Conservation (phyloP, 768 basidiomycete genomes). For the Trametes cinnabarina region DNA sequence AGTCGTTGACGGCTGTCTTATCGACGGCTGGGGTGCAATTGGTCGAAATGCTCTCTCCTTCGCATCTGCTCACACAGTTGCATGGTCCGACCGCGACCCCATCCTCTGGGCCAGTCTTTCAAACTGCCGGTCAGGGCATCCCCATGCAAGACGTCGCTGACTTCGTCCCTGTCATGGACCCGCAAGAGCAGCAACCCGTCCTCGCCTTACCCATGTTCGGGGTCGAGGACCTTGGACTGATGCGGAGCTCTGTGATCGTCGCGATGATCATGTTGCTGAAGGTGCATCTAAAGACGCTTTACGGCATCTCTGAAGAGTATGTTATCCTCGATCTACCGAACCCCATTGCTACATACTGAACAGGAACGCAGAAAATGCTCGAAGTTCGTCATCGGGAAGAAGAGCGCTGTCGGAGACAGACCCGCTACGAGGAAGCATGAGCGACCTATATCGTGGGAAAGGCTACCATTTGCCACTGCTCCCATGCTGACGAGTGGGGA, state of each 20-base stretch:
- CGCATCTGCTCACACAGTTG: constrained; percentile 63
- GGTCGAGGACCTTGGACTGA: constrained; percentile 32
- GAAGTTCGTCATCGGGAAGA: constrained; percentile 87
- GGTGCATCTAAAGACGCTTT: constrained; percentile 77
- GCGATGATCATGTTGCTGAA: constrained; percentile 88
- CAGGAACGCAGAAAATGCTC: constrained; percentile 71
- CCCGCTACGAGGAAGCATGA: constrained; percentile 64
- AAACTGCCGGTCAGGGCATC: not conserved
- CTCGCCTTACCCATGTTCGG: constrained; percentile 10
- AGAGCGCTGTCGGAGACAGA: constrained; percentile 85
- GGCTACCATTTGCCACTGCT: constrained; percentile 62
- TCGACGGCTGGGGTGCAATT: constrained; percentile 81
- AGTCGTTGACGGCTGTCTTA: constrained; percentile 68
- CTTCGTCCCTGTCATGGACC: not conserved
- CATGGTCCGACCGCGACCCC: constrained; percentile 32
- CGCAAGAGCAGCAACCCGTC: not conserved
- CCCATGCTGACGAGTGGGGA: constrained; percentile 65
- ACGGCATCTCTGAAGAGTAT: constrained; percentile 89
- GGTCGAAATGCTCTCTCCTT: constrained; percentile 71
- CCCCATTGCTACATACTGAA: too few relatives aligned
- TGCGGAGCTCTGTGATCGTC: constrained; percentile 72
- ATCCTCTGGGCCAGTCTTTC: not conserved
- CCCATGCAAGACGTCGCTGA: constrained; percentile 5
- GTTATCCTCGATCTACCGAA: too few relatives aligned
- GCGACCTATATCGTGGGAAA: constrained; percentile 65